These are phyloP conservation scores for Linnemannia zychae DNA, from an alignment of 192 early-diverging fungal genomes.

Conservation along the genomic window DNA sequence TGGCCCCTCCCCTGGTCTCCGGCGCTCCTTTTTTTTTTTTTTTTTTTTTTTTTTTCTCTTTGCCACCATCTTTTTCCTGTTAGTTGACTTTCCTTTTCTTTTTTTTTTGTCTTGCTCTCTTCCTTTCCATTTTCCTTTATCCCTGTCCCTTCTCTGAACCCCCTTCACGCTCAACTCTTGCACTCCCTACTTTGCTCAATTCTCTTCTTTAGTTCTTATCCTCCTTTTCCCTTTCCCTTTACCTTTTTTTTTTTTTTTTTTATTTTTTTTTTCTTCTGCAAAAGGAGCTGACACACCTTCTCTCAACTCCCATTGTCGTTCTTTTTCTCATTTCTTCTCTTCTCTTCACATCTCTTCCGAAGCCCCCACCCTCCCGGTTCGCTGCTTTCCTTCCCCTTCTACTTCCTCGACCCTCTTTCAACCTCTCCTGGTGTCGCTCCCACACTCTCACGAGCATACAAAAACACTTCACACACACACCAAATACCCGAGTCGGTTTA, in stretches of 20 bases:
- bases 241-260: background rate
- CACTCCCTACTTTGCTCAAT: background rate
- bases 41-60: background rate
- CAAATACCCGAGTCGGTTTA: too few relatives aligned
- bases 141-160: background rate
- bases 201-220: background rate
- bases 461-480: background rate
- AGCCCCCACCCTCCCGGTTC: background rate
- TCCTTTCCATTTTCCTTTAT: background rate
- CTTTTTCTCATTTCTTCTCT: background rate
- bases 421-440: background rate
- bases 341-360: too few relatives aligned
- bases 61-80: conserved; percentile 7
- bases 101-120: background rate
- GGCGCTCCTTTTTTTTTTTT: background rate
- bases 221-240: background rate
- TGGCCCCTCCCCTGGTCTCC: background rate
- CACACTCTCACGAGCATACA: background rate
- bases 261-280: background rate
- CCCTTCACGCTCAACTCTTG: background rate
- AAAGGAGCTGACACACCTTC: background rate
- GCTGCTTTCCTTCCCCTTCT: conserved; percentile 3
- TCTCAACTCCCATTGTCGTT: background rate
- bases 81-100: background rate
- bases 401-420: background rate